phyloP scores from a whole-genome alignment of 305 asterid genomes.

The Fraxinus baroniana region DNA sequence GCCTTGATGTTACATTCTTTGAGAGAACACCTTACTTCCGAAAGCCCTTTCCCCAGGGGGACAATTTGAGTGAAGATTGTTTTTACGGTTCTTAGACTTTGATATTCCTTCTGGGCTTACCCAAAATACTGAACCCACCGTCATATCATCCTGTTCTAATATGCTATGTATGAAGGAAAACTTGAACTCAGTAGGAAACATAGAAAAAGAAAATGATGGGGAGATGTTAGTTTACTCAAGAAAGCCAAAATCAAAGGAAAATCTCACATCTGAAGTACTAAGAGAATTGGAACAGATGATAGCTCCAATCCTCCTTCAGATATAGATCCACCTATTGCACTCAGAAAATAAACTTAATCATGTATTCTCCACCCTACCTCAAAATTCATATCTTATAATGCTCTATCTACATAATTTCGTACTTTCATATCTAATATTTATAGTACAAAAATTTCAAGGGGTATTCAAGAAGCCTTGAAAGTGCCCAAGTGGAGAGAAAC shows the following conservation, averaged over 20 bases:
- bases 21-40: neutral
- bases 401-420: neutral
- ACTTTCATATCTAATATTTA: too few relatives aligned
- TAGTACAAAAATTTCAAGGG: neutral
- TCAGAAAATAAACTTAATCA: neutral
- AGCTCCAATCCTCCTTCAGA: neutral
- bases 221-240: neutral
- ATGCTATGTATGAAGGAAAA: neutral
- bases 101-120: neutral
- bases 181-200: neutral
- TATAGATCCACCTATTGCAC: neutral
- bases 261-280: neutral
- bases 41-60: neutral
- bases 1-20: neutral
- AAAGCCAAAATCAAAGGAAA: neutral
- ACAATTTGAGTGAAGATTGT: too few relatives aligned
- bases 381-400: too few relatives aligned
- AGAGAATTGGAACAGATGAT: neutral
- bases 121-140: neutral
- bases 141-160: neutral
- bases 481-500: neutral
- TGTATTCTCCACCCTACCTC: neutral
- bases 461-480: neutral
- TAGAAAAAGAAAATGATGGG: neutral
- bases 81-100: neutral